phyloP scores from a whole-genome alignment of 2,329 filamentous ascomycete species.

The Aureobasidium sp. region DNA sequence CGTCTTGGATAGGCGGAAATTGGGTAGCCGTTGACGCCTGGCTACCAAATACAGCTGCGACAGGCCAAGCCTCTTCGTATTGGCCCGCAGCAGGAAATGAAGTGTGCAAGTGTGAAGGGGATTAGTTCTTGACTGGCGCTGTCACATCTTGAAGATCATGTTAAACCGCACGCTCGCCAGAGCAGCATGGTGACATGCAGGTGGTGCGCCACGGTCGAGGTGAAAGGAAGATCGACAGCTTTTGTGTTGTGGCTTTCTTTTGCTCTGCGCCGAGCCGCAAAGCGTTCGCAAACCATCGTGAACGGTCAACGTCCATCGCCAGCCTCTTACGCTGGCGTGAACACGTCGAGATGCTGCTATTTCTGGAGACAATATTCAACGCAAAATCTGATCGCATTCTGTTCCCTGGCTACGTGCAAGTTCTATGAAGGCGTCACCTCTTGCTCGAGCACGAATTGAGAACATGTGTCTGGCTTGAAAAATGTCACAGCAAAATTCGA shows the following conservation, averaged over 20 bases:
- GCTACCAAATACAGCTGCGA: conserved; percentile 4
- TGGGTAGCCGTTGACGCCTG: conserved; percentile 10
- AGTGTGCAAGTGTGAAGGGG: background rate
- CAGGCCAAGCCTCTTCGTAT: conserved; percentile 1
- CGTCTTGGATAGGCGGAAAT: conserved; percentile 10
- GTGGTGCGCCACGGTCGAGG: background rate
- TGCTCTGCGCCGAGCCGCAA: background rate
- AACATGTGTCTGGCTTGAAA: too few species aligned
- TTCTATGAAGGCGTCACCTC: too few species aligned
- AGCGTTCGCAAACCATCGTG: conserved; percentile 1
- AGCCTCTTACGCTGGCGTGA: background rate
- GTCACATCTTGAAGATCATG: background rate
- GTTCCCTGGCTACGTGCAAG: too few species aligned
- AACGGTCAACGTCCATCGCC: conserved; percentile 5
- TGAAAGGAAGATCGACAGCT: background rate
- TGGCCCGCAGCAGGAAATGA: conserved; percentile 5
- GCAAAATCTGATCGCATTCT: too few species aligned
- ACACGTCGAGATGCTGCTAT: background rate
- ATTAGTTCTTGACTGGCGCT: background rate
- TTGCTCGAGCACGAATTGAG: too few species aligned
- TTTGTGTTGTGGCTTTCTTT: background rate
- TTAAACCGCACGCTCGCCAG: background rate
- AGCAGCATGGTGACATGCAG: too few species aligned
- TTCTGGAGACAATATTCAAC: background rate
- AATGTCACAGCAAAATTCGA: too few species aligned